Percentiles rank a stretch among this genome's conserved stretches.
phyloP scores from a whole-genome alignment of 257 asterid species.

The Rehmannia glutinosa region DNA sequence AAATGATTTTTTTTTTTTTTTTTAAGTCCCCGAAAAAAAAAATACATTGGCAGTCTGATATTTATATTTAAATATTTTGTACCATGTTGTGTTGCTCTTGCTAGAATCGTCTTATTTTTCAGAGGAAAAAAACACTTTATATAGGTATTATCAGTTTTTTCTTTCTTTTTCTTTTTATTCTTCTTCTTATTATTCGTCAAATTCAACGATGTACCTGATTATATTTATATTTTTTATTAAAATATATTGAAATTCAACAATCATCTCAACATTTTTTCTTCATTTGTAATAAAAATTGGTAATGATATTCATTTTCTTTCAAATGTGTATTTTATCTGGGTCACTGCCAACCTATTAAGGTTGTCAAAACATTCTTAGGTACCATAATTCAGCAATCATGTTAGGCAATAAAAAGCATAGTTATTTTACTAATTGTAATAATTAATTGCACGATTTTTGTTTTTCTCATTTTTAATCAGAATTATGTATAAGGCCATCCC shows the following conservation, averaged over 20 bases:
- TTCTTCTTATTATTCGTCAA: too few species aligned
- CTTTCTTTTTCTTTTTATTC: too few species aligned
- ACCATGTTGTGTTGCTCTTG: too few species aligned
- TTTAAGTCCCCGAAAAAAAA: neutral
- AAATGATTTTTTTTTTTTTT: neutral
- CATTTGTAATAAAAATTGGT: neutral
- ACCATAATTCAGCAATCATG: neutral
- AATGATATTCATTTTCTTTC: neutral
- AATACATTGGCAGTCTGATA: conserved; percentile 13
- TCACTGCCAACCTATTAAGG: neutral
- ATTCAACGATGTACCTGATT: too few species aligned
- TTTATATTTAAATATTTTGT: conserved; percentile 1
- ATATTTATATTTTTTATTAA: neutral
- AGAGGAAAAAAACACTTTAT: too few species aligned
- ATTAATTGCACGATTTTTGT: neutral
- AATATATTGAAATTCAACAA: neutral
- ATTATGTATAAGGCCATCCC: neutral
- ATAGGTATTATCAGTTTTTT: too few species aligned
- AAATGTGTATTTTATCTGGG: neutral
- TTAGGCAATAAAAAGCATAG: neutral
- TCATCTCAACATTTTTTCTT: neutral
- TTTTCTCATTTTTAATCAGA: neutral
- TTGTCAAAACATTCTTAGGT: neutral
- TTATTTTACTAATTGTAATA: neutral
- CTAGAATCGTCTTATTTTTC: too few species aligned